Conservation (phyloP, 2,329 filamentous ascomycete genomes). For the Chrysoporthe deuterocubensis region DNA sequence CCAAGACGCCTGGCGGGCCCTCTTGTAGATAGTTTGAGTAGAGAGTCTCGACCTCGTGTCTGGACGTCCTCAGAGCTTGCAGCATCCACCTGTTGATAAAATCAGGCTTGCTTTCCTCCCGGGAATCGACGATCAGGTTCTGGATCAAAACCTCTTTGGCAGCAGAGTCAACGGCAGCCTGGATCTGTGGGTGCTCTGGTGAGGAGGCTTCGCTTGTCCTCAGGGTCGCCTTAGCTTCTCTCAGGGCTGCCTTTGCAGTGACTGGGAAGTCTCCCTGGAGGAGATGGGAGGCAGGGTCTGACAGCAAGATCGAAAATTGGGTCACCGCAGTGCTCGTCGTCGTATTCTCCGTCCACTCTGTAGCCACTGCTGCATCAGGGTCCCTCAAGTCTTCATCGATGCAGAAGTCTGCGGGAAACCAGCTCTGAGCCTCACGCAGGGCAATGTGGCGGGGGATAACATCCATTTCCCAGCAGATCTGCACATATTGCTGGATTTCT, state of each 20-base stretch:
- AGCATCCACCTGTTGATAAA: neutral
- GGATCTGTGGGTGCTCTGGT: neutral
- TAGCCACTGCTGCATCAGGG: neutral
- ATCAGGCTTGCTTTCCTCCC: neutral
- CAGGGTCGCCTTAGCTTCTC: neutral
- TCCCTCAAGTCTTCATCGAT: neutral
- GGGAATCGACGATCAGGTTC: neutral
- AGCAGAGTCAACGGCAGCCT: neutral
- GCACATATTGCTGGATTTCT: neutral
- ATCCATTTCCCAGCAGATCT: neutral
- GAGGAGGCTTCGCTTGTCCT: neutral
- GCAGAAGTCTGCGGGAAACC: neutral
- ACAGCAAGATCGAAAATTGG: neutral
- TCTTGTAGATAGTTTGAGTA: neutral
- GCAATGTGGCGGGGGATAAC: neutral
- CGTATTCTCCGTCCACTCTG: neutral
- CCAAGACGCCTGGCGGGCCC: neutral
- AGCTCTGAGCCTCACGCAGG: neutral
- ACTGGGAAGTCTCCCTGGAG: neutral
- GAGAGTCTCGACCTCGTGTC: neutral
- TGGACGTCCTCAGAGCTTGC: neutral
- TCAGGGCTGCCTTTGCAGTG: neutral
- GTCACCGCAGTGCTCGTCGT: neutral
- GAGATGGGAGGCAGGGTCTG: neutral
- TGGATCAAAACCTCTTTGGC: neutral